Evolutionary conservation across 75 land plant species (phyloP).

Genomic region (Pinus taeda): DNA sequence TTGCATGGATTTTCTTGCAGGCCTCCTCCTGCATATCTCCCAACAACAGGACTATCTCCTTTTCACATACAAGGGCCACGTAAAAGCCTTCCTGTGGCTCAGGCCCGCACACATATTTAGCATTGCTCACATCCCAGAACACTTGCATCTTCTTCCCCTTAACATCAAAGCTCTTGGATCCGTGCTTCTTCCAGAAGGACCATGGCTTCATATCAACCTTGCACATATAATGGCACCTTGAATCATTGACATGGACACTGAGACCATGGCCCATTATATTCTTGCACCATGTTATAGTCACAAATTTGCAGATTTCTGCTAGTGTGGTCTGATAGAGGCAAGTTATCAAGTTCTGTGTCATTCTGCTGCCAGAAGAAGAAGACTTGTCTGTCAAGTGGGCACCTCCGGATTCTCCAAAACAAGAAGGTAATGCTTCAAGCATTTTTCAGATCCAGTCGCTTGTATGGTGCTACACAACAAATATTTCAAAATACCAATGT

Average conservation of each 20-base stretch:
- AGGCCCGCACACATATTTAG: constrained; percentile 14
- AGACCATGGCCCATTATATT: constrained; percentile 14
- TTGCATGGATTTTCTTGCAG: not conserved
- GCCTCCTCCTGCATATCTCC: constrained; percentile 27
- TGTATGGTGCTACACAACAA: not conserved
- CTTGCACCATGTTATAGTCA: constrained; percentile 24
- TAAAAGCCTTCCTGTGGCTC: constrained; percentile 15
- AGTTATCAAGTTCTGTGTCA: constrained; percentile 9
- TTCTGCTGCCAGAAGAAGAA: too few relatives aligned
- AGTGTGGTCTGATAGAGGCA: constrained; percentile 22
- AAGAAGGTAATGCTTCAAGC: not conserved
- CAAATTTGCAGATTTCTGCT: constrained; percentile 15
- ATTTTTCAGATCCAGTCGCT: not conserved
- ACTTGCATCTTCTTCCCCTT: constrained; percentile 10
- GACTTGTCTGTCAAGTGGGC: constrained; percentile 73
- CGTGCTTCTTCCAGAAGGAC: constrained; percentile 26
- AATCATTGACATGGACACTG: constrained; percentile 9
- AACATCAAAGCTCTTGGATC: constrained; percentile 14
- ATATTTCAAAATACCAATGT: not conserved
- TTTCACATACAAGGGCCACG: constrained; percentile 8
- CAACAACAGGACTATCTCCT: constrained; percentile 13
- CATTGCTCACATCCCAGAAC: constrained; percentile 15
- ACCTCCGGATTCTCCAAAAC: not conserved
- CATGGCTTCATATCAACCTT: constrained; percentile 24
- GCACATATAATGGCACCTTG: constrained; percentile 9